A percentile compares a stretch with the other conserved stretches of the same genome.
These are phyloP conservation scores for Starmerella potacharoeniae DNA, from an alignment of 805 yeast genomes.

Conservation along the genomic window DNA sequence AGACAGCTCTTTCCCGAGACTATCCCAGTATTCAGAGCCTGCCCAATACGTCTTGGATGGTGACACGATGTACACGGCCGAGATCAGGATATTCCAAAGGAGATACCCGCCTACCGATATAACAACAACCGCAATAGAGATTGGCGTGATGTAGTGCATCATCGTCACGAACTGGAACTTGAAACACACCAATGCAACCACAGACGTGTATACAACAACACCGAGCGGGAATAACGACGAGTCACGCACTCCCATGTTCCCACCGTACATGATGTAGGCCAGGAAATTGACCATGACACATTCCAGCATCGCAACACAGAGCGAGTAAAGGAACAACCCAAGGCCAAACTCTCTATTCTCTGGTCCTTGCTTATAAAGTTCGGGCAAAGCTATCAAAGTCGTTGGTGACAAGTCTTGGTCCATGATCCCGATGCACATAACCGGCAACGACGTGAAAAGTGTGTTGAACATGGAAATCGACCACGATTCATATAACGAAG, in stretches of 20 bases:
- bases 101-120: constrained; percentile 79
- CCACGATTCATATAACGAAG: constrained; percentile 90
- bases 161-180: constrained; percentile 76
- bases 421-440: constrained; percentile 86
- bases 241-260: constrained; percentile 46
- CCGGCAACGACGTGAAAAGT: constrained; percentile 84
- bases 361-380: constrained; percentile 69
- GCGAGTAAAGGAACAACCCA: constrained; percentile 62
- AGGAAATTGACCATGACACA: constrained; percentile 61
- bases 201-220: constrained; percentile 56
- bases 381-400: constrained; percentile 84
- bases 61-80: constrained; percentile 48
- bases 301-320: constrained; percentile 60
- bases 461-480: constrained; percentile 96
- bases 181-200: constrained; percentile 60
- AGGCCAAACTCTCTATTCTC: constrained; percentile 63
- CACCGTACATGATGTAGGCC: constrained; percentile 60
- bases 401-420: constrained; percentile 83
- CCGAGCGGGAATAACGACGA: constrained; percentile 78
- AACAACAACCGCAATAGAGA: constrained; percentile 52
- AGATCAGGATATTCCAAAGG: constrained; percentile 68
- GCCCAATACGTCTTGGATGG: constrained; percentile 58
- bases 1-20: constrained; percentile 67
- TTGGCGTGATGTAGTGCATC: constrained; percentile 47
- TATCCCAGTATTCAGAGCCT: constrained; percentile 49